Evolutionary conservation across 1,139 yeast species (phyloP).

Genomic region (Kazachstania sp.): DNA sequence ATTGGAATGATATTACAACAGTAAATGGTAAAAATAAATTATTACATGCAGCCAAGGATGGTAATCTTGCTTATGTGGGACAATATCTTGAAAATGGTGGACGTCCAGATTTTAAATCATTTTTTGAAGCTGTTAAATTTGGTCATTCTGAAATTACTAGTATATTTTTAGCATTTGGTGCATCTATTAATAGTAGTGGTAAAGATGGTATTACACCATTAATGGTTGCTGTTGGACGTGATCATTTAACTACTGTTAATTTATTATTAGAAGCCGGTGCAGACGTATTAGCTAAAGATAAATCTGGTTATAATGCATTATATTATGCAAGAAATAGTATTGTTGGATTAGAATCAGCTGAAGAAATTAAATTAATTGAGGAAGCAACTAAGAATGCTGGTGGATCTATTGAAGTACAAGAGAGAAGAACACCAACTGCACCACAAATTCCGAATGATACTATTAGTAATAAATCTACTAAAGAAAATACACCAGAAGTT

Average conservation of each 20-base stretch:
- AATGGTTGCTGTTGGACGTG: conserved; percentile 75
- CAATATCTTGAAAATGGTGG: conserved; percentile 75
- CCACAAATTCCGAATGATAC: background rate
- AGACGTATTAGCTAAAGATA: conserved; percentile 42
- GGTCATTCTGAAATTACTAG: conserved; percentile 82
- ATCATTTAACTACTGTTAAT: conserved; percentile 63
- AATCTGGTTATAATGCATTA: conserved; percentile 51
- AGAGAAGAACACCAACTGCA: background rate
- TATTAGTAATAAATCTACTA: background rate
- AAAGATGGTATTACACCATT: conserved; percentile 67
- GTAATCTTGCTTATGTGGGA: conserved; percentile 72
- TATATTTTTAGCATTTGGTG: conserved; percentile 71
- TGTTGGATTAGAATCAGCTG: conserved; percentile 41
- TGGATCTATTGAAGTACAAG: conserved; percentile 3
- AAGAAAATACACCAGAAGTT: background rate
- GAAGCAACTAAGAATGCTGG: conserved; percentile 21
- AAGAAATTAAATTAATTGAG: conserved; percentile 49
- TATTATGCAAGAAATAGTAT: conserved; percentile 52
- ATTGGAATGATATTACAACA: conserved; percentile 59
- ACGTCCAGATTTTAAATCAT: conserved; percentile 66
- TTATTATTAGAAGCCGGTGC: conserved; percentile 72
- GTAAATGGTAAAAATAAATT: conserved; percentile 60
- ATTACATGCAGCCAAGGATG: conserved; percentile 67
- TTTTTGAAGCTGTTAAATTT: conserved; percentile 70
- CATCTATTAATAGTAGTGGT: conserved; percentile 54